Evolutionary conservation across 1,139 yeast species (phyloP).

Genomic region (Kluyveromyces sp.): DNA sequence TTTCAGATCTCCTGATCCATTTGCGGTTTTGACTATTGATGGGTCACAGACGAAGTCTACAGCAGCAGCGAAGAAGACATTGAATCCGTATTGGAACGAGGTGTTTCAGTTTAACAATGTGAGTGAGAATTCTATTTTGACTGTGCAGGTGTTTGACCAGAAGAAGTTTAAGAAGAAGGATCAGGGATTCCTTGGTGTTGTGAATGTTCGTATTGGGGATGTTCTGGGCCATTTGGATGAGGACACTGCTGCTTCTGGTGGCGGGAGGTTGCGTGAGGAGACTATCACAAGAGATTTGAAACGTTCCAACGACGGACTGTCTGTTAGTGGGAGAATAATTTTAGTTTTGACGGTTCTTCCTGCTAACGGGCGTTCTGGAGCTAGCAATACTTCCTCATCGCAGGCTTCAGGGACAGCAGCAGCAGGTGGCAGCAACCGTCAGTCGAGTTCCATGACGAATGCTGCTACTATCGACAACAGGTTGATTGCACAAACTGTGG

Average conservation of each 20-base stretch:
- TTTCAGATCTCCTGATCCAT: slow-evolving; percentile 93
- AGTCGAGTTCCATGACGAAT: slow-evolving; percentile 4
- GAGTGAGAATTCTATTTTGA: slow-evolving; percentile 76
- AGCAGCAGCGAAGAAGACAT: slow-evolving; percentile 84
- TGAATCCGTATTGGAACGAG: slow-evolving; percentile 98
- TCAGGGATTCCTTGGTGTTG: slow-evolving; percentile 97
- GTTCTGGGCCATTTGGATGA: slow-evolving; percentile 58
- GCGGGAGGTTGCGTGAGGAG: slow-evolving; percentile 54
- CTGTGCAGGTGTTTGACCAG: slow-evolving; percentile 93
- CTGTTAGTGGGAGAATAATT: slow-evolving; percentile 87
- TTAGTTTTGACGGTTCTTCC: slow-evolving; percentile 48
- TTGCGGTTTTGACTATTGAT: slow-evolving; percentile 93
- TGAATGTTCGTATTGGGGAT: slow-evolving; percentile 84
- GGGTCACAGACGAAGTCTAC: slow-evolving; percentile 96
- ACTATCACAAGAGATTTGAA: slow-evolving; percentile 90
- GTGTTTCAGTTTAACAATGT: slow-evolving; percentile 65
- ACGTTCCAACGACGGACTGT: slow-evolving; percentile 82
- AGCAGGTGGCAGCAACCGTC: slow-evolving; percentile 14
- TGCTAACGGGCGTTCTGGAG: not conserved
- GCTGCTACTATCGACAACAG: slow-evolving; percentile 7
- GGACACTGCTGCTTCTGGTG: slow-evolving; percentile 15
- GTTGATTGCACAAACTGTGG: slow-evolving; percentile 5
- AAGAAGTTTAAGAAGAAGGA: slow-evolving; percentile 96
- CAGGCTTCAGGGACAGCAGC: slow-evolving; percentile 6
- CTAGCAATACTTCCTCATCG: no score